These are phyloP conservation scores for Globisporangium nagaii DNA, from an alignment of 352 stramenopile species.

Conservation along the genomic window DNA sequence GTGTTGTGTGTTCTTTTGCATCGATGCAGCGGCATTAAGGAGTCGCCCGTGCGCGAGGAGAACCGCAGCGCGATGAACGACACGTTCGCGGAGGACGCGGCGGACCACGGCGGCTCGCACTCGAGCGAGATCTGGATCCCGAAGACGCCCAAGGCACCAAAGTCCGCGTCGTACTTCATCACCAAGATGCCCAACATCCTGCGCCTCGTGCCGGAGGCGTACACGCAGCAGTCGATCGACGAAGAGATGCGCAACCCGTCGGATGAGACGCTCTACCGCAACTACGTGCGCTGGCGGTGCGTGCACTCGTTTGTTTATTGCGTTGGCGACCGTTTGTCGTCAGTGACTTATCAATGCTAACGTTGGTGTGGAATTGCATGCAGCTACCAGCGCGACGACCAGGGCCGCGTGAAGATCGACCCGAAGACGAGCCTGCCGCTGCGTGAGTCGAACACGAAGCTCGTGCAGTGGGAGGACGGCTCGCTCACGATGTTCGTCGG, in stretches of 20 bases:
- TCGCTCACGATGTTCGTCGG: slow-evolving; percentile 85
- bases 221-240: slow-evolving; percentile 67
- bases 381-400: slow-evolving; percentile 51
- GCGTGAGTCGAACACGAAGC: slow-evolving; percentile 75
- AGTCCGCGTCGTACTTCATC: slow-evolving; percentile 59
- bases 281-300: slow-evolving; percentile 81
- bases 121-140: slow-evolving; percentile 71
- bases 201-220: slow-evolving; percentile 68
- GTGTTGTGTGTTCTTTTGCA: slow-evolving; percentile 1
- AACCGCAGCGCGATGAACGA: slow-evolving; percentile 30
- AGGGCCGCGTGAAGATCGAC: slow-evolving; percentile 61
- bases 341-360: not conserved
- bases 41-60: slow-evolving; percentile 67
- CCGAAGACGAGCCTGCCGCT: slow-evolving; percentile 46
- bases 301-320: not conserved
- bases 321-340: not conserved
- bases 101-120: slow-evolving; percentile 23
- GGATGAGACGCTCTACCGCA: slow-evolving; percentile 82
- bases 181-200: slow-evolving; percentile 86
- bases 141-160: slow-evolving; percentile 64
- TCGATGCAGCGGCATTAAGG: slow-evolving; percentile 63
- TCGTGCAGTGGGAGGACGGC: slow-evolving; percentile 85
- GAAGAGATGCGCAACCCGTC: slow-evolving; percentile 81
- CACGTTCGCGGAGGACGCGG: slow-evolving; percentile 38
- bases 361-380: not conserved